phyloP scores from a whole-genome alignment of 2,329 filamentous ascomycete species.

The Neopestalotiopsis rosae region DNA sequence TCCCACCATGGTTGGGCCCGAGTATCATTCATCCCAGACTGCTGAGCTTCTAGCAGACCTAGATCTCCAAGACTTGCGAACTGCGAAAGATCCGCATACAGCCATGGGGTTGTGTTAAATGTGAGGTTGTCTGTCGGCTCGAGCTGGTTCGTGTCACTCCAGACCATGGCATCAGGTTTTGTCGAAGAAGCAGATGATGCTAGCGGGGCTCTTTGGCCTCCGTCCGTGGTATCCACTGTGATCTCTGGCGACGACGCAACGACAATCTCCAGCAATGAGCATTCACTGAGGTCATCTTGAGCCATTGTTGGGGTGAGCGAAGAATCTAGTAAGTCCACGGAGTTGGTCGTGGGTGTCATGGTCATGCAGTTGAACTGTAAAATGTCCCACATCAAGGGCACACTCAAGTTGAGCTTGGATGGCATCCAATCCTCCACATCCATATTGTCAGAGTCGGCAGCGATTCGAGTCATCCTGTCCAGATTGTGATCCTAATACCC shows the following conservation, averaged over 20 bases:
- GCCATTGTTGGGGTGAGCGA: slow-evolving; percentile 42
- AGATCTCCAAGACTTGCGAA: slow-evolving; percentile 44
- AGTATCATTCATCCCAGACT: slow-evolving; percentile 26
- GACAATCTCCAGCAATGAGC: slow-evolving; percentile 51
- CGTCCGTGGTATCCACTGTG: slow-evolving; percentile 55
- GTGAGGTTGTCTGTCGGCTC: slow-evolving; percentile 43
- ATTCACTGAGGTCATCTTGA: slow-evolving; percentile 40
- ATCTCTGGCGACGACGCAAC: slow-evolving; percentile 57
- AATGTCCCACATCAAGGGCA: slow-evolving; percentile 59
- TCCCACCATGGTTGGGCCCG: slow-evolving; percentile 43
- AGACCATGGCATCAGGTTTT: slow-evolving; percentile 29
- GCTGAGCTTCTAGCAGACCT: slow-evolving; percentile 36
- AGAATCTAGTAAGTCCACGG: slow-evolving; percentile 46
- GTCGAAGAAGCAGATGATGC: slow-evolving; percentile 35
- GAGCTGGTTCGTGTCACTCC: slow-evolving; percentile 34
- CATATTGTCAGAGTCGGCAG: slow-evolving; percentile 51
- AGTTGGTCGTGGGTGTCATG: slow-evolving; percentile 40
- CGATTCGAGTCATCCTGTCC: slow-evolving; percentile 54
- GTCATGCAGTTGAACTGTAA: slow-evolving; percentile 51
- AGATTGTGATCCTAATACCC: slow-evolving; percentile 50
- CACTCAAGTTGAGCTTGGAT: slow-evolving; percentile 56
- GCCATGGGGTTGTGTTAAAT: slow-evolving; percentile 48
- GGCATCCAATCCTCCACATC: slow-evolving; percentile 58
- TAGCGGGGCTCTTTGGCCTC: slow-evolving; percentile 54
- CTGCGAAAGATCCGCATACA: slow-evolving; percentile 48